Conservation (phyloP, 31 red algal species). For the Pterothamnion heteromorphum region DNA sequence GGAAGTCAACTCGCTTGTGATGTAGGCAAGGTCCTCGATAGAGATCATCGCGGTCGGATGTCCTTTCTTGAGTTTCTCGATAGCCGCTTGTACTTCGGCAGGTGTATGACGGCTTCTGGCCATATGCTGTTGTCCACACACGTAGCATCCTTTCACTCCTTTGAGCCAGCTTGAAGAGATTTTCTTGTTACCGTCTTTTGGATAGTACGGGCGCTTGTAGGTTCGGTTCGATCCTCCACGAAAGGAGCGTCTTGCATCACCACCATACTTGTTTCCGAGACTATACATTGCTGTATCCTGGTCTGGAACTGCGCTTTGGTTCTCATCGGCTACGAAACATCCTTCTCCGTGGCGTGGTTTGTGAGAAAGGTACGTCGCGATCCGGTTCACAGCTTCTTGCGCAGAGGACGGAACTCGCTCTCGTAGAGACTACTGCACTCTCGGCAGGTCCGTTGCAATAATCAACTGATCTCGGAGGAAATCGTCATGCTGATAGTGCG, state of each 20-base stretch:
- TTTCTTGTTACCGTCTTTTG: neutral
- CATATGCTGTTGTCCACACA: slow-evolving; percentile 31
- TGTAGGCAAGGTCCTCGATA: slow-evolving; percentile 13
- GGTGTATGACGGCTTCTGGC: slow-evolving; percentile 6
- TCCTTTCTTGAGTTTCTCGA: neutral
- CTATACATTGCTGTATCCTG: neutral
- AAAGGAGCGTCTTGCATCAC: slow-evolving; percentile 7
- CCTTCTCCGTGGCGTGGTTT: neutral
- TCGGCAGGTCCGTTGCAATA: neutral
- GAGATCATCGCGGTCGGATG: neutral
- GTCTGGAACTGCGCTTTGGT: neutral
- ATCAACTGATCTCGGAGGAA: slow-evolving; percentile 10
- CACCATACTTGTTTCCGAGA: slow-evolving; percentile 31
- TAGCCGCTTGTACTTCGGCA: neutral
- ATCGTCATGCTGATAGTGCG: neutral
- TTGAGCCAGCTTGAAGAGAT: slow-evolving; percentile 2
- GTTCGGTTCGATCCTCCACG: neutral
- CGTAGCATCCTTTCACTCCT: slow-evolving; percentile 37
- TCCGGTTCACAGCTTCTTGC: neutral
- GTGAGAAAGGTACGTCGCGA: slow-evolving; percentile 20
- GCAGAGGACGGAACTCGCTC: neutral
- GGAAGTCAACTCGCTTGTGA: neutral
- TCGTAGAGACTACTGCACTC: neutral
- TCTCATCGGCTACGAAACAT: neutral
- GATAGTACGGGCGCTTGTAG: neutral